phyloP scores from a whole-genome alignment of 2,329 filamentous ascomycete genomes.

The Pochonia chlamydosporia region DNA sequence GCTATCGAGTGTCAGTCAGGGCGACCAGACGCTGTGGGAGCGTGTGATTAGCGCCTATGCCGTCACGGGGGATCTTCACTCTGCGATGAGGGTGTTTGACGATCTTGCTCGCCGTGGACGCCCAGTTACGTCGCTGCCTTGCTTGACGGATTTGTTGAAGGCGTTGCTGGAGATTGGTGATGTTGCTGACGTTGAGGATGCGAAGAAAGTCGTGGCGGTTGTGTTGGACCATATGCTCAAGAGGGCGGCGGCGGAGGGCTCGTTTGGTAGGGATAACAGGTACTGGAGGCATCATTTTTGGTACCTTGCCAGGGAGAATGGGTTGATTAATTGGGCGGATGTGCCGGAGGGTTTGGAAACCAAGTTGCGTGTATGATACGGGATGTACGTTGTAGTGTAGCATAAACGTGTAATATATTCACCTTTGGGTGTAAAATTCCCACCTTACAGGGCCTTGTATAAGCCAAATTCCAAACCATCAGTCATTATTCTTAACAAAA shows the following conservation, averaged over 20 bases:
- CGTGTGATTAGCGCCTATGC: slow-evolving; percentile 64
- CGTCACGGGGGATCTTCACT: slow-evolving; percentile 39
- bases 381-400: not conserved
- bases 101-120: slow-evolving; percentile 33
- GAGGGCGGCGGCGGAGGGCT: slow-evolving; percentile 12
- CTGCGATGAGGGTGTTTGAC: slow-evolving; percentile 44
- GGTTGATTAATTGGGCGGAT: slow-evolving; percentile 25
- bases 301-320: slow-evolving; percentile 36
- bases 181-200: slow-evolving; percentile 20
- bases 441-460: too few relatives aligned
- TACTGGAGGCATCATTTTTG: slow-evolving; percentile 47
- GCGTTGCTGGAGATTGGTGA: slow-evolving; percentile 21
- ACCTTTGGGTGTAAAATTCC: too few relatives aligned
- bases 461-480: not conserved
- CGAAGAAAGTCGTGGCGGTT: slow-evolving; percentile 25
- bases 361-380: slow-evolving; percentile 6
- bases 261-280: slow-evolving; percentile 17
- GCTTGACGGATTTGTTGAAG: slow-evolving; percentile 37
- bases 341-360: slow-evolving; percentile 15
- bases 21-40: slow-evolving; percentile 64
- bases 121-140: slow-evolving; percentile 34
- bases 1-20: slow-evolving; percentile 25
- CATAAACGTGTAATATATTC: not conserved
- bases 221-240: slow-evolving; percentile 22
- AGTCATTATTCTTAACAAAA: not conserved